Evolutionary conservation across 2,329 filamentous ascomycete species (phyloP), one percentile per base, ranked within the genome.

Genomic region (Pseudogymnoascus sp.): DNA sequence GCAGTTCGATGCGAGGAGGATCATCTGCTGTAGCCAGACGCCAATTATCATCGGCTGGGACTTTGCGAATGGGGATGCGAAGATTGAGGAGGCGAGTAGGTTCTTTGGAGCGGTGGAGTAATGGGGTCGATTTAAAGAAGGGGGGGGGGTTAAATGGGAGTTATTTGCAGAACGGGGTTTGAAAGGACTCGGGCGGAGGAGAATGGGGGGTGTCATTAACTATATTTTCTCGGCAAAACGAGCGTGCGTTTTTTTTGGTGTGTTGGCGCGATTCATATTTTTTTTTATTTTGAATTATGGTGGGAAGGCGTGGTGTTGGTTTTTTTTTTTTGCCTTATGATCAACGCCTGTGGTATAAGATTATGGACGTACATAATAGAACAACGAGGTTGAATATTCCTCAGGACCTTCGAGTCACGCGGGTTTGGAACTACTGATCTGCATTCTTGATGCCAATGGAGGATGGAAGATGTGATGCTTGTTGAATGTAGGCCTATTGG

Each of bases 1-100:
- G 36, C 95, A 99, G 74, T 99, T 97, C 69, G 95, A 99, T 73
- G 90, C 92, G 0, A 84, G 92, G 21, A 87, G 93, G 70, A 96
- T 99, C 69, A 89, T 99, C 63, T 97, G 93, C 78, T 97, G 93
- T 74, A 95, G 90, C 67, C 93, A 97, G 74, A 91, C 95, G 64
- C 87, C 87, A 40, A 86, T 89, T 15, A 97, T 99, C 71, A 91
- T 97, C 0, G 95, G 93, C 0, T 99, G 95, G 95, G 95, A 99
- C 75, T 99, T 97, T 80, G 95, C 92, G 65, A 91, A 92, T 69
- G 88, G 86, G 4, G 93, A 99, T 68, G 76, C 83, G 63, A 89
- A 96, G 69, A 83, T 97, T 62, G 85, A 91, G 63, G 87, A 90
- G 72, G 90, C 88, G 6, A 85, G 86, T 67, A 83, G 84, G 36